Percentiles rank a stretch among this genome's conserved stretches.
Conservation (phyloP, 1,284 basidiomycete species). For the Marasmius tenuissimus region DNA sequence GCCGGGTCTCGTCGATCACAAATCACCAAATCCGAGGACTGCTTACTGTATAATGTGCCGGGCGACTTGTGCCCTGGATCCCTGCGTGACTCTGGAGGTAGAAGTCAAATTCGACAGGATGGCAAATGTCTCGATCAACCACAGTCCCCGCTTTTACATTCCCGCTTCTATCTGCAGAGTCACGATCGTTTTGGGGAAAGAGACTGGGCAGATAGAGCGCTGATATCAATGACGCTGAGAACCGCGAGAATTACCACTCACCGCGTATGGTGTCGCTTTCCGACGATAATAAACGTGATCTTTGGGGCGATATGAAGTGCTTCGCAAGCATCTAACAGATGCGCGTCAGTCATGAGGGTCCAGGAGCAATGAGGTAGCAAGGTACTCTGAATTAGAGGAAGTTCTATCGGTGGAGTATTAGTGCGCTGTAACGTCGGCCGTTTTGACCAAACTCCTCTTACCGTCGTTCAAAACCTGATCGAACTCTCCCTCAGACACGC, state of each 20-base stretch:
- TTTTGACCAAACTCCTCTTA: conserved; percentile 23
- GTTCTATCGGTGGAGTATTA: conserved; percentile 36
- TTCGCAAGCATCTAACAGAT: conserved; percentile 52
- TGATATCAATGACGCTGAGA: background rate
- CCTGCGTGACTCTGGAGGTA: conserved; percentile 38
- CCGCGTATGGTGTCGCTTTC: conserved; percentile 76
- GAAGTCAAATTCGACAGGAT: conserved; percentile 37
- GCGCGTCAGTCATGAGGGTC: background rate
- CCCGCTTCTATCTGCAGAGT: conserved; percentile 64
- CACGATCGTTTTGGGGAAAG: conserved; percentile 25
- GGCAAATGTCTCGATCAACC: conserved; percentile 50
- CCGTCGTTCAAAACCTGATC: conserved; percentile 62
- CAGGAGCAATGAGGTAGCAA: background rate
- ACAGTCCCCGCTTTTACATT: conserved; percentile 78
- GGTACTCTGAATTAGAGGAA: conserved; percentile 55
- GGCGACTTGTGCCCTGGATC: conserved; percentile 40
- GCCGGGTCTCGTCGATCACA: background rate
- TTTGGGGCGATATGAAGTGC: conserved; percentile 57
- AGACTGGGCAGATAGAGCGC: conserved; percentile 1
- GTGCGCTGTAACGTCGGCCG: background rate
- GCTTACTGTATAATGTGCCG: conserved; percentile 46
- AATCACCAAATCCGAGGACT: background rate
- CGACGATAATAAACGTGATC: conserved; percentile 75
- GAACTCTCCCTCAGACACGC: conserved; percentile 81
- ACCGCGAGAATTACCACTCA: conserved; percentile 11